phyloP scores from a whole-genome alignment of 2,329 filamentous ascomycete species.

The Hypoxylon sp. region DNA sequence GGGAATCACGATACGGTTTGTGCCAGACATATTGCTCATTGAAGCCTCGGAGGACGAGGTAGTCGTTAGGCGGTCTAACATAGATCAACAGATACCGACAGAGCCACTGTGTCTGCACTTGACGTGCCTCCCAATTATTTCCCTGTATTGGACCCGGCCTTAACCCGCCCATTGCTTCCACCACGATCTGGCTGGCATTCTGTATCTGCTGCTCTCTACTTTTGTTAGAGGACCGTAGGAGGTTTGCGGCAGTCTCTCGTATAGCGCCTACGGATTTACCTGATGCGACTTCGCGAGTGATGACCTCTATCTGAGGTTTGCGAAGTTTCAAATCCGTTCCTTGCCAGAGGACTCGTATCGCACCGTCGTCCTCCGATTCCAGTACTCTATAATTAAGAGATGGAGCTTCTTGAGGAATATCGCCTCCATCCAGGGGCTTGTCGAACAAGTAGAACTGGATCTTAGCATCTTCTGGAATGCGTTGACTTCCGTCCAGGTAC shows the following conservation, averaged over 20 bases:
- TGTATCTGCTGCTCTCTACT: conserved; percentile 19
- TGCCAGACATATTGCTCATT: conserved; percentile 49
- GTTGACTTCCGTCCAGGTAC: conserved; percentile 14
- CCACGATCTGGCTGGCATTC: conserved; percentile 42
- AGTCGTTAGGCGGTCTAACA: conserved; percentile 33
- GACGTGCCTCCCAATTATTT: conserved; percentile 45
- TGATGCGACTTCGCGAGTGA: conserved; percentile 34
- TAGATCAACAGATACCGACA: conserved; percentile 46
- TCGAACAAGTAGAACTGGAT: conserved; percentile 33
- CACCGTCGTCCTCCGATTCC: conserved; percentile 27
- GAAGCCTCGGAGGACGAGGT: conserved; percentile 44
- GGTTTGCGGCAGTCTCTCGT: conserved; percentile 37
- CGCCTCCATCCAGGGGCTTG: conserved; percentile 18
- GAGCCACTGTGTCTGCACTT: conserved; percentile 45
- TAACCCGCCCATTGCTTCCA: conserved; percentile 45
- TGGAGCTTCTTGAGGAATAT: conserved; percentile 27
- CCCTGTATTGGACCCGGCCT: conserved; percentile 45
- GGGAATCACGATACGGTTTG: conserved; percentile 18
- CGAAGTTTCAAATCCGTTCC: conserved; percentile 15
- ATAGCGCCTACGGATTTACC: conserved; percentile 44
- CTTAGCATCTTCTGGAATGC: conserved; percentile 27
- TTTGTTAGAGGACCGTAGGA: conserved; percentile 27
- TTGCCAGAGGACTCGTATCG: conserved; percentile 32
- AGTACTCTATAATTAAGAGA: conserved; percentile 37
- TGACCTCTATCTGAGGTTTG: conserved; percentile 17